Evolutionary conservation across 352 stramenopile genomes (phyloP).

Genomic region (Thalassiosira exigua): DNA sequence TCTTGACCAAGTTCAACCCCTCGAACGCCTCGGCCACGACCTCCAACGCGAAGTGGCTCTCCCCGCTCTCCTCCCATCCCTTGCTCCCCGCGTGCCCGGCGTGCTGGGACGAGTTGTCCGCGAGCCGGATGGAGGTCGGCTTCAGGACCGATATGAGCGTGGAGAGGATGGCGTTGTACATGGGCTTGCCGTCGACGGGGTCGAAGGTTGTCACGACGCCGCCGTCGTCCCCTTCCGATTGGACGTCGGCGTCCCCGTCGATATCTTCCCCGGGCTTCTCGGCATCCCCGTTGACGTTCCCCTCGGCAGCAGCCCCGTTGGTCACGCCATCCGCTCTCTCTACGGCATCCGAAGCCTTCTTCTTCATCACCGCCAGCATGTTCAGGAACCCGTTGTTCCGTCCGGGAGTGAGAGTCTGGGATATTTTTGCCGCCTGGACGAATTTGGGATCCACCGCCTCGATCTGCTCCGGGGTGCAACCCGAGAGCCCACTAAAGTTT

Average conservation of each 20-base stretch:
- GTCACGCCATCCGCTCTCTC: conserved; percentile 16
- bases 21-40: conserved; percentile 83
- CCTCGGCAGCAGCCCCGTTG: not conserved
- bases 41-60: conserved; percentile 81
- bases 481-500: conserved; percentile 80
- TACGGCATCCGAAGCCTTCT: conserved; percentile 64
- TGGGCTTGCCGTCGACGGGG: conserved; percentile 60
- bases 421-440: conserved; percentile 78
- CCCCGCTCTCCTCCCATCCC: conserved; percentile 63
- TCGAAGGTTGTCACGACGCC: conserved; percentile 40
- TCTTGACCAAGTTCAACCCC: conserved; percentile 80
- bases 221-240: too few species aligned
- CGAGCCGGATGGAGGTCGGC: conserved; percentile 65
- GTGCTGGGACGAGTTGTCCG: conserved; percentile 78
- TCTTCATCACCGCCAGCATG: conserved; percentile 85
- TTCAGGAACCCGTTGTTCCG: conserved; percentile 88
- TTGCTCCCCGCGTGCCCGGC: conserved; percentile 67
- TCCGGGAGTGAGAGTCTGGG: conserved; percentile 82
- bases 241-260: too few species aligned
- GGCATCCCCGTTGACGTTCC: conserved; percentile 10
- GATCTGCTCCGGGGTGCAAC: conserved; percentile 78
- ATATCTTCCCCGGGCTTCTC: not conserved
- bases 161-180: conserved; percentile 81
- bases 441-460: conserved; percentile 79
- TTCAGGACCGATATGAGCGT: conserved; percentile 68